Evolutionary conservation across 208 protist genomes (phyloP), one percentile per base, ranked within the genome.

Genomic region (Acanthamoeba castellanii): DNA sequence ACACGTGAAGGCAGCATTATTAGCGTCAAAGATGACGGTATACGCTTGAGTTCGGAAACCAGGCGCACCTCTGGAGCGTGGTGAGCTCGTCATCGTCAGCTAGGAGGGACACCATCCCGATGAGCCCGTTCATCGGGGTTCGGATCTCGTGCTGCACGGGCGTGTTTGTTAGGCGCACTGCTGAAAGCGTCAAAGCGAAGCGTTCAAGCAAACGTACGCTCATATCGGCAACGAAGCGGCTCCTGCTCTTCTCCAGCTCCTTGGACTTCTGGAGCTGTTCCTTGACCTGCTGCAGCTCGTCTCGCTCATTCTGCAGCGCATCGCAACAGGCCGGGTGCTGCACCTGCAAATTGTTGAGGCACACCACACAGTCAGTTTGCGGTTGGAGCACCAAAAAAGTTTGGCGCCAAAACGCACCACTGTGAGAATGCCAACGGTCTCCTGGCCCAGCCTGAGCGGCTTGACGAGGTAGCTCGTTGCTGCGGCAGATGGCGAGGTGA

Each of bases 91-190:
- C 81, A 45, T 88, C 81, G n/a, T 88, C 81, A 27, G 81, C 81
- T n/a, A 88, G 30, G 20, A 88, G 81, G 6, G 81, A 88, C 20
- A 88, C 81, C 81, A 64, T 88, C 2, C 81, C 81, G 52, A 88
- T 88, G 52, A 88, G 42, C 34, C 81, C 81, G 30, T 88, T 88
- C 81, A 88, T 88, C 11, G 81, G 81, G 22, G 81, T 88, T 64
- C 81, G 81, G 22, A 88, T 88, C 34, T 88, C 81, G 30, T 88
- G 81, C 81, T 88, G 50, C 50, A 66, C 9, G 14, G 1, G 47
- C 4, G 1, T 85, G 20, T 8, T 11, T 1, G 55, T 59, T 22
- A 59, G 55, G 20, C 55, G 16, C 55, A 20, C 16, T 20, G 11
- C 32, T n/a, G 70, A 78, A 37, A 30, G 18, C n/a, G 25, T 2